Evolutionary conservation across 163 green algal genomes (phyloP), one percentile per base, ranked within the genome.

Genomic region (Prototheca cutis): DNA sequence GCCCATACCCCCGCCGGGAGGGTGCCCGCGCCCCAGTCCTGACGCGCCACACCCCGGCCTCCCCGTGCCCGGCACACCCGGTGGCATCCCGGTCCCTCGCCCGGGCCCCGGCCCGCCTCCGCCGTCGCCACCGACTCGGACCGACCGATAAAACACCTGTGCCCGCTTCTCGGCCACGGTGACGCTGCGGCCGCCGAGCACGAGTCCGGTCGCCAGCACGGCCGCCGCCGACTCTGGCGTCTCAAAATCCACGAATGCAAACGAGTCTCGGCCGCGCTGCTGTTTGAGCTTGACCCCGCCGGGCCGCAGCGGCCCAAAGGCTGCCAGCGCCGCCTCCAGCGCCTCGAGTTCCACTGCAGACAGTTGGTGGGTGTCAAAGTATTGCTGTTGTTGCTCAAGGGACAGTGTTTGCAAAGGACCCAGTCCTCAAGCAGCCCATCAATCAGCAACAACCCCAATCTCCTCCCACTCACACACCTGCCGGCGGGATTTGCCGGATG

Each of bases 171-270:
- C 36, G 34, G 59, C 63, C 25, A 71, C 40, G 3, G 48, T 28
- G 25, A 71, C 23, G 6, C 30, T 48, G 5, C 18, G 34, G 0
- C 69, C 69, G 10, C 66, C 56, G 21, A 77, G 53, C 32, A 67
- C 54, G 33, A 77, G 40, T 8, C 63, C 69, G 25, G 28, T 7
- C 5, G 29, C 52, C 18, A 72, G 33, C 48, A 65, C 53, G 25
- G 10, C 32, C 58, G 61, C 57, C 19, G 67, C 69, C 29, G 69
- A 62, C 8, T 64, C 61, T 1, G 64, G n/a, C 8, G 66, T 53
- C 31, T 69, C 47, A 47, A 84, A 87, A 19, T 82, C 66, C 2
- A 82, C 67, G 59, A 86, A 87, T 5, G 79, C 79, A 56, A 75
- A 84, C 8, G 53, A 62, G 40, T 77, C 72, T 32, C 69, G 62